Evolutionary conservation across 78 protist genomes (phyloP).

Genomic region (Dictyostelium capitatum): DNA sequence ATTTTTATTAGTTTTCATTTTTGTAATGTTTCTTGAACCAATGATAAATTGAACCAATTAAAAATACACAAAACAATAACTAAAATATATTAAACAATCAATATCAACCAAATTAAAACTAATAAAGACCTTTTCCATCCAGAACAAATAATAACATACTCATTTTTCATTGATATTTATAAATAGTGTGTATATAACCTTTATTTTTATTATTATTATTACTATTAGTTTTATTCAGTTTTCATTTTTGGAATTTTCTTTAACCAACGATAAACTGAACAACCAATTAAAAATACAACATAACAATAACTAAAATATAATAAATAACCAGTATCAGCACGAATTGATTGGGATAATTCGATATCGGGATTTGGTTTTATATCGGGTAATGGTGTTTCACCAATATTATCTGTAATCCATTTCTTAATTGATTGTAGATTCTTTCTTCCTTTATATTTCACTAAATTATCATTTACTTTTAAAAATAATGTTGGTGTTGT

Average conservation of each 20-base stretch:
- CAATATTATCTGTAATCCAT: neutral
- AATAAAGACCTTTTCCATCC: too few species aligned
- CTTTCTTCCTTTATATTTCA: slow-evolving; percentile 16
- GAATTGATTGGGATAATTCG: neutral
- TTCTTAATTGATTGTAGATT: neutral
- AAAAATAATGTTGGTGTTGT: slow-evolving; percentile 12
- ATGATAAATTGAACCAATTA: too few species aligned
- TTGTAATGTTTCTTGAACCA: too few species aligned
- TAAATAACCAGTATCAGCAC: neutral
- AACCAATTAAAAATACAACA: slow-evolving; percentile 1
- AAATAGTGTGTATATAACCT: too few species aligned
- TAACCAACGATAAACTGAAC: neutral
- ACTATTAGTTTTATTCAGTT: neutral
- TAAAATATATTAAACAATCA: too few species aligned
- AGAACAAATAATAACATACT: too few species aligned
- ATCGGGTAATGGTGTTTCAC: neutral
- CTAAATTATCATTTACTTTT: neutral
- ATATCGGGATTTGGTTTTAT: neutral
- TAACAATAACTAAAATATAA: slow-evolving; percentile 20
- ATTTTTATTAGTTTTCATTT: too few species aligned
- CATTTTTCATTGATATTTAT: too few species aligned
- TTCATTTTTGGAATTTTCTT: neutral
- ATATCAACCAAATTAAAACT: too few species aligned
- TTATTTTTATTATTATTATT: too few species aligned
- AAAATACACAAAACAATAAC: too few species aligned